Conservation (phyloP, 1,284 basidiomycete species). For the Acaromyces ingoldii region DNA sequence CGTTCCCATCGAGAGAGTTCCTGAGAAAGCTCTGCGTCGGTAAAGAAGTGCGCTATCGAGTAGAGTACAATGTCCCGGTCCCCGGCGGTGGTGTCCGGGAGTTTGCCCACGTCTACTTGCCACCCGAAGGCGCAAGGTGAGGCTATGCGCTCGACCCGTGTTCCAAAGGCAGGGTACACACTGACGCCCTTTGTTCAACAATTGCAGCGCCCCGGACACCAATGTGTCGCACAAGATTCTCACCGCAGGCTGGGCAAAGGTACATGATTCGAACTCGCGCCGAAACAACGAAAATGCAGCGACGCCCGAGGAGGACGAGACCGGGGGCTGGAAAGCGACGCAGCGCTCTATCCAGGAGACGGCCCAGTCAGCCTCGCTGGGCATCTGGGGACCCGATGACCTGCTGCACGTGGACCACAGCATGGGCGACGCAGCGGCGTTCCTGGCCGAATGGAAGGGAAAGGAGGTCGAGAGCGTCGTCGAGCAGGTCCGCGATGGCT, state of each 20-base stretch:
- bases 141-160: neutral
- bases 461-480: conserved; percentile 81
- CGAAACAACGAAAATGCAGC: conserved; percentile 17
- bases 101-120: conserved; percentile 42
- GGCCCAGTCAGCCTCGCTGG: conserved; percentile 70
- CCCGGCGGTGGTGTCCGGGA: conserved; percentile 54
- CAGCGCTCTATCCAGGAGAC: conserved; percentile 68
- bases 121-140: conserved; percentile 31
- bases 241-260: conserved; percentile 80
- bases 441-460: conserved; percentile 85
- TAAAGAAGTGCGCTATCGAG: conserved; percentile 75
- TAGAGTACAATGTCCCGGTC: conserved; percentile 65
- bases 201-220: conserved; percentile 25
- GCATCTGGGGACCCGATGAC: conserved; percentile 79
- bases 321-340: conserved; percentile 67
- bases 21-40: conserved; percentile 78
- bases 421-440: conserved; percentile 81
- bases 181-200: neutral
- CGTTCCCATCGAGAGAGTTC: conserved; percentile 88
- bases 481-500: conserved; percentile 89
- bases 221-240: conserved; percentile 66
- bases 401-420: conserved; percentile 57
- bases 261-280: conserved; percentile 70
- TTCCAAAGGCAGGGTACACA: neutral
- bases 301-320: conserved; percentile 52